These are phyloP conservation scores for Lagenaria siceraria DNA, from an alignment of 306 rosid species.

Conservation along the genomic window DNA sequence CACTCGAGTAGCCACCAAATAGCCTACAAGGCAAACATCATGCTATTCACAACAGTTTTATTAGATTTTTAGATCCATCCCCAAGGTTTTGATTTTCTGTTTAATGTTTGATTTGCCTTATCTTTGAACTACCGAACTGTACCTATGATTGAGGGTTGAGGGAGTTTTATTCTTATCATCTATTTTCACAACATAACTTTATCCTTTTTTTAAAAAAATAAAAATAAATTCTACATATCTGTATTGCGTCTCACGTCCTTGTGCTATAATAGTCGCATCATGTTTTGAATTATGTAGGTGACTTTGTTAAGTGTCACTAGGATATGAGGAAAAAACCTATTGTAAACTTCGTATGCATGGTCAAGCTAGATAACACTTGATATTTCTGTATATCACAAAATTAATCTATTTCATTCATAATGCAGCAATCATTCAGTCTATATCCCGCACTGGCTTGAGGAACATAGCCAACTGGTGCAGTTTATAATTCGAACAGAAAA, in stretches of 20 bases:
- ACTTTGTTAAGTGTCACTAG: background rate
- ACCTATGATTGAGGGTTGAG: background rate
- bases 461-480: background rate
- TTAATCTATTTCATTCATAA: background rate
- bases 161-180: background rate
- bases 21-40: too few species aligned
- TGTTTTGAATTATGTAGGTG: background rate
- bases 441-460: background rate
- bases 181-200: background rate
- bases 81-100: background rate
- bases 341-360: background rate
- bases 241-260: background rate
- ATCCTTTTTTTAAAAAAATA: background rate
- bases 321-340: background rate
- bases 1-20: too few species aligned
- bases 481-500: background rate
- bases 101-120: background rate
- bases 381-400: background rate
- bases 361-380: background rate
- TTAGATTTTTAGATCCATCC: background rate
- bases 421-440: background rate
- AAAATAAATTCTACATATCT: background rate
- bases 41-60: too few species aligned
- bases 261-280: background rate
- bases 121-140: background rate